These are phyloP conservation scores for Anacardium occidentale DNA, from an alignment of 345 rosid genomes.

Conservation along the genomic window DNA sequence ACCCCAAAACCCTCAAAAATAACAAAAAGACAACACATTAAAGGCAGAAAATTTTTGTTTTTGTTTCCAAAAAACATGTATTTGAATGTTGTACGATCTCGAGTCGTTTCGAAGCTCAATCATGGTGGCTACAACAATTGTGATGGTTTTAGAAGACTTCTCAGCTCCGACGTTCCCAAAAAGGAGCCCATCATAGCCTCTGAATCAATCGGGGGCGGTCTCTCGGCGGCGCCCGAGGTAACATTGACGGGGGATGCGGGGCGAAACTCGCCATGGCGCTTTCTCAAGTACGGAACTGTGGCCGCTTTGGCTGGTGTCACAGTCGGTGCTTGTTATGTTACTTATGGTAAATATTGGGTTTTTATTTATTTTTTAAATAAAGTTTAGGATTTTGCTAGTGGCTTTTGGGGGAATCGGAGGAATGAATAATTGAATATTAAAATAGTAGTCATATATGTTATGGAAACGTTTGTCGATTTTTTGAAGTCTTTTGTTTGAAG, in stretches of 20 bases:
- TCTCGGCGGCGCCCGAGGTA: constrained; percentile 20
- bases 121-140: too few relatives aligned
- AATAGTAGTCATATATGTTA: background rate
- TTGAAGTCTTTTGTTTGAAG: background rate
- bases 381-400: background rate
- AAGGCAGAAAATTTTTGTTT: too few relatives aligned
- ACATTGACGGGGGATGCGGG: background rate
- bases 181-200: constrained; percentile 46
- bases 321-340: constrained; percentile 54
- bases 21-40: background rate
- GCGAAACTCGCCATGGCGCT: constrained; percentile 43
- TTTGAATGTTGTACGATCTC: constrained; percentile 53
- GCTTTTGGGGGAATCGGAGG: background rate
- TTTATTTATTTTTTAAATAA: background rate
- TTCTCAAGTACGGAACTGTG: constrained; percentile 54
- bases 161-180: constrained; percentile 38
- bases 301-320: constrained; percentile 59
- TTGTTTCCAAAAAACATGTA: constrained; percentile 37
- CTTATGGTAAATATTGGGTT: constrained; percentile 49
- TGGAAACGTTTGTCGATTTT: background rate
- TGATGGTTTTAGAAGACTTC: constrained; percentile 14
- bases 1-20: constrained; percentile 3
- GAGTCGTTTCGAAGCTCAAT: constrained; percentile 25
- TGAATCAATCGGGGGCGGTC: constrained; percentile 46
- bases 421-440: background rate